Conservation (phyloP, 371 early-diverging fungal species). For the Batkoa obscura region DNA sequence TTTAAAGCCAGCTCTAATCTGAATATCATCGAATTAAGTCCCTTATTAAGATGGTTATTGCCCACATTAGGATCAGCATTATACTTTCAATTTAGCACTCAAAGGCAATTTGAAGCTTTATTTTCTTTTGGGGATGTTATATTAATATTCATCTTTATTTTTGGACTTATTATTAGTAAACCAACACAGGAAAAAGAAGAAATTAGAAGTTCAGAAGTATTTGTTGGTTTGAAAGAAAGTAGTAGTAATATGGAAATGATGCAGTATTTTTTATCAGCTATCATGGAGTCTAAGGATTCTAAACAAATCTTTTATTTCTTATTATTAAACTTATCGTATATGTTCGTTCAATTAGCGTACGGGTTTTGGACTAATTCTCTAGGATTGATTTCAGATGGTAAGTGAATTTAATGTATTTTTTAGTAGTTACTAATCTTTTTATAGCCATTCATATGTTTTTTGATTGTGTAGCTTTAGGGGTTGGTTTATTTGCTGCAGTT, state of each 20-base stretch:
- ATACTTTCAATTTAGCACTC: background rate
- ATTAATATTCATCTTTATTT: background rate
- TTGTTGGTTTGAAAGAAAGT: background rate
- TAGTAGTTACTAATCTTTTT: background rate
- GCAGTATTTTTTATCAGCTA: slow-evolving; percentile 20
- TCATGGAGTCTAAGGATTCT: slow-evolving; percentile 45
- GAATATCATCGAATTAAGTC: background rate
- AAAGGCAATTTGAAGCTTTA: background rate
- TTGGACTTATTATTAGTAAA: background rate
- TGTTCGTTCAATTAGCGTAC: slow-evolving; percentile 78
- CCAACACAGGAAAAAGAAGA: background rate
- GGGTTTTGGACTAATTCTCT: slow-evolving; percentile 83
- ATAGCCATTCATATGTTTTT: slow-evolving; percentile 93
- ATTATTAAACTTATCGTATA: slow-evolving; percentile 77
- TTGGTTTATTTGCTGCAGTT: slow-evolving; percentile 71
- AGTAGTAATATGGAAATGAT: background rate
- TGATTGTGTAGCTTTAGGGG: slow-evolving; percentile 77
- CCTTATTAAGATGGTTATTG: background rate
- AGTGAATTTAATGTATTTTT: slow-evolving; percentile 4
- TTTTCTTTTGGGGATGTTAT: background rate
- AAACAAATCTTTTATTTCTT: slow-evolving; percentile 84
- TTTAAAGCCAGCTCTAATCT: background rate
- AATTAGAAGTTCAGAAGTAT: background rate
- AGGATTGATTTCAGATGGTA: slow-evolving; percentile 82
- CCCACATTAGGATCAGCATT: background rate